These are phyloP conservation scores for Pseudonitzschia delicatissima DNA, from an alignment of 108 stramenopile genomes.

Conservation along the genomic window DNA sequence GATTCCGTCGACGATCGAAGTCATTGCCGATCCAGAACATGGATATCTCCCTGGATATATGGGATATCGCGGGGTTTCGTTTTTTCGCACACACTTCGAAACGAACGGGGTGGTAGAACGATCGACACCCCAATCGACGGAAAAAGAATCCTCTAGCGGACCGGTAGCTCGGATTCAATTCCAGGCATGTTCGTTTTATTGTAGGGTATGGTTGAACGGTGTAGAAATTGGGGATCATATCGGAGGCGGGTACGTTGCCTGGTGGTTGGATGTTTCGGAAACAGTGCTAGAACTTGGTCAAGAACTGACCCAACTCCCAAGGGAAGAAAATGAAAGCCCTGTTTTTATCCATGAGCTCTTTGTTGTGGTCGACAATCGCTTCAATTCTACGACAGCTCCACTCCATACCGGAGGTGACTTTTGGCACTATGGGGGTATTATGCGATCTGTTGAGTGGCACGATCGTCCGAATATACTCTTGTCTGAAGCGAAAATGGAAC, in stretches of 20 bases:
- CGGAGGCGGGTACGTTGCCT: constrained; percentile 48
- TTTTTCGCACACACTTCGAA: constrained; percentile 25
- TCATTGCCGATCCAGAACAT: constrained; percentile 1
- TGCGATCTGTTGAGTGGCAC: constrained; percentile 39
- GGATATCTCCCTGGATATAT: constrained; percentile 26
- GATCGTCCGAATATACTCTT: constrained; percentile 2
- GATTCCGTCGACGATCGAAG: constrained; percentile 38
- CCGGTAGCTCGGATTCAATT: constrained; percentile 15
- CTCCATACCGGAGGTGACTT: constrained; percentile 49
- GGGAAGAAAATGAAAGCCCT: neutral
- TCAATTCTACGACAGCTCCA: constrained; percentile 42
- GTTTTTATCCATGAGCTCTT: constrained; percentile 9
- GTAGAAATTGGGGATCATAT: constrained; percentile 37
- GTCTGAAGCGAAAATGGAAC: neutral
- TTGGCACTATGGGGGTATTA: constrained; percentile 43
- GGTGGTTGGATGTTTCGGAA: constrained; percentile 24
- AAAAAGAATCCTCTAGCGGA: neutral
- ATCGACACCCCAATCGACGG: neutral
- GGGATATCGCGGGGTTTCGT: constrained; percentile 33
- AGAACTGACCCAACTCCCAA: neutral
- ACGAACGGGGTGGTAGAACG: neutral
- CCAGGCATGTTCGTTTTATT: constrained; percentile 44
- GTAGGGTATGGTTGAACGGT: constrained; percentile 45
- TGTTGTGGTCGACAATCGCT: constrained; percentile 45
- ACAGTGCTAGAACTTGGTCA: neutral